Evolutionary conservation across 1,139 yeast species (phyloP).

Genomic region (Williopsis jadinii): DNA sequence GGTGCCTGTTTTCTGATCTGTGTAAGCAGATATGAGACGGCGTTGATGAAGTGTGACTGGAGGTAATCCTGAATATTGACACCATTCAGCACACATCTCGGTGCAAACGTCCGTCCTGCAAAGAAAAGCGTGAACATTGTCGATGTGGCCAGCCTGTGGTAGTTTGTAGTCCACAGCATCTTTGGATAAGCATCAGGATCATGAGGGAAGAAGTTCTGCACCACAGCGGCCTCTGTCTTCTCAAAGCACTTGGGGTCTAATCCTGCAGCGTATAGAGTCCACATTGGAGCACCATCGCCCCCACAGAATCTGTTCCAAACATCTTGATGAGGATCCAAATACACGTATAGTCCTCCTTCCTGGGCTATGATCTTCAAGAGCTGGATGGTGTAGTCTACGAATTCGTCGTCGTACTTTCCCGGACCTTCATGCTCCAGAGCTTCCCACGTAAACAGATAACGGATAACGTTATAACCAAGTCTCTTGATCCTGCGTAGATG

Average conservation of each 20-base stretch:
- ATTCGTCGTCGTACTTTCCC: slow-evolving; percentile 72
- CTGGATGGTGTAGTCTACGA: slow-evolving; percentile 60
- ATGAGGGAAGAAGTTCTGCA: slow-evolving; percentile 47
- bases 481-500: slow-evolving; percentile 67
- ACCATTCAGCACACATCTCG: slow-evolving; percentile 62
- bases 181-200: slow-evolving; percentile 50
- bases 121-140: slow-evolving; percentile 86
- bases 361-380: slow-evolving; percentile 51
- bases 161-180: slow-evolving; percentile 94
- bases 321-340: slow-evolving; percentile 89
- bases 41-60: slow-evolving; percentile 53
- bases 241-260: slow-evolving; percentile 67
- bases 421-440: slow-evolving; percentile 90
- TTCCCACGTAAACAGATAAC: slow-evolving; percentile 87
- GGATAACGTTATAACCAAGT: slow-evolving; percentile 75
- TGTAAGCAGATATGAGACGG: slow-evolving; percentile 49
- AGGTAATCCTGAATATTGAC: slow-evolving; percentile 72
- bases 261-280: slow-evolving; percentile 97
- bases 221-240: slow-evolving; percentile 63
- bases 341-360: slow-evolving; percentile 72
- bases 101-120: slow-evolving; percentile 67
- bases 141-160: slow-evolving; percentile 64
- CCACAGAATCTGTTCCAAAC: slow-evolving; percentile 89
- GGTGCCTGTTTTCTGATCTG: slow-evolving; percentile 43
- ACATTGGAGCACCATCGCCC: slow-evolving; percentile 94